Conservation (phyloP, 208 protist species). For the Acanthamoeba triangularis region DNA sequence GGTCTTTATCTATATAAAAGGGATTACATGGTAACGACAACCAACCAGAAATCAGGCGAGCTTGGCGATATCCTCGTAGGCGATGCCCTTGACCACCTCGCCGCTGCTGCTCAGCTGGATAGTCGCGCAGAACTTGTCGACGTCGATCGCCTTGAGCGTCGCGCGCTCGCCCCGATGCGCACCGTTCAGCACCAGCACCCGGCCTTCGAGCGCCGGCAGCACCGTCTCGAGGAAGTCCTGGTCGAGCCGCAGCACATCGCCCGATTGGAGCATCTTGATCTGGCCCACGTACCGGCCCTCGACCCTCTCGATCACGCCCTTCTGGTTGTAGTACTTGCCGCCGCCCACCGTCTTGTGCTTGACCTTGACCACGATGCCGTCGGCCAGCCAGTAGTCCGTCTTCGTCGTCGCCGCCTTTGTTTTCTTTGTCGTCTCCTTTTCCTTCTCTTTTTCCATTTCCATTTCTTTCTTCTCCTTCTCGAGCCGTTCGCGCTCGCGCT, state of each 20-base stretch:
- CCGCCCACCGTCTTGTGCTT: constrained; percentile 84
- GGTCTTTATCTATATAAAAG: too few relatives aligned
- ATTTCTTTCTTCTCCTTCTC: not conserved
- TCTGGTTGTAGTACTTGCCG: constrained; percentile 89
- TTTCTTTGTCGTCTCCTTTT: constrained; percentile 29
- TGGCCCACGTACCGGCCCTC: constrained; percentile 81
- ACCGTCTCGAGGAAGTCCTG: constrained; percentile 86
- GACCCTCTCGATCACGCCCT: constrained; percentile 83
- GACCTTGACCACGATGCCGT: constrained; percentile 85
- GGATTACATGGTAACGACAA: too few relatives aligned
- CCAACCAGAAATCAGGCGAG: not conserved
- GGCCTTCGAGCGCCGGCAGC: constrained; percentile 70
- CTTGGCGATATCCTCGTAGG: constrained; percentile 84
- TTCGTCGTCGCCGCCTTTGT: constrained; percentile 17
- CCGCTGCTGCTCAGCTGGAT: not conserved
- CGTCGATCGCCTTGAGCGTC: constrained; percentile 79
- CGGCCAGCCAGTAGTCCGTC: constrained; percentile 74
- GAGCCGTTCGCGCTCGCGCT: not conserved
- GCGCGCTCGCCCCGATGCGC: constrained; percentile 78
- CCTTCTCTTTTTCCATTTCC: not conserved
- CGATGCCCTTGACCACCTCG: constrained; percentile 48
- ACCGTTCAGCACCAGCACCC: constrained; percentile 84
- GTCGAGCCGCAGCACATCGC: constrained; percentile 85
- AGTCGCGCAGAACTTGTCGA: constrained; percentile 83
- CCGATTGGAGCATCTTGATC: constrained; percentile 81